phyloP scores from a whole-genome alignment of 345 rosid species.

The Melaleuca alternifolia region DNA sequence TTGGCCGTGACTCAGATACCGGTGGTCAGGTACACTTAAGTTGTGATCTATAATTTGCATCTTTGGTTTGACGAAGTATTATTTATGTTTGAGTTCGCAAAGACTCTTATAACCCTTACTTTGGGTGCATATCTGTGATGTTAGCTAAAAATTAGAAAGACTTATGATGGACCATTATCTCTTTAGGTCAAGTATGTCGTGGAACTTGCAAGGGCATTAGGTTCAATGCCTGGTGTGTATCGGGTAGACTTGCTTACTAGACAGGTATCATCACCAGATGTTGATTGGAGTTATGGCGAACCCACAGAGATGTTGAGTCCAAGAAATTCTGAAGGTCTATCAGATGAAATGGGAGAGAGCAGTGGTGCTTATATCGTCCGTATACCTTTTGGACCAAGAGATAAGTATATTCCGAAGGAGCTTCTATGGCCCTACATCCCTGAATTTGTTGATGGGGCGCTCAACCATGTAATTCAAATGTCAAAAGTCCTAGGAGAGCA shows the following conservation, averaged over 20 bases:
- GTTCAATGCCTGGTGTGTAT: constrained; percentile 49
- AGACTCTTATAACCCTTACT: background rate
- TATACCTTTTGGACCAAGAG: constrained; percentile 94
- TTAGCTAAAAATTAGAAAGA: background rate
- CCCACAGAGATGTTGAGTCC: constrained; percentile 91
- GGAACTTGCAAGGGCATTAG: constrained; percentile 51
- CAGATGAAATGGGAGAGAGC: constrained; percentile 93
- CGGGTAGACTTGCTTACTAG: constrained; percentile 48
- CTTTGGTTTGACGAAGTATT: background rate
- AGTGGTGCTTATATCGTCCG: constrained; percentile 91
- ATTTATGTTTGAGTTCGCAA: background rate
- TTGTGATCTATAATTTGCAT: background rate
- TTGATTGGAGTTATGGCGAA: constrained; percentile 90
- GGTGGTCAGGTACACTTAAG: constrained; percentile 13
- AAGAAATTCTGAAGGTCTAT: constrained; percentile 50
- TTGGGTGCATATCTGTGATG: background rate
- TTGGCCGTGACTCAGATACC: constrained; percentile 41
- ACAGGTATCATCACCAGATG: constrained; percentile 39
- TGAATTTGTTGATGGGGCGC: constrained; percentile 98
- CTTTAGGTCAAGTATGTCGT: constrained; percentile 42
- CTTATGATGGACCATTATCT: background rate
- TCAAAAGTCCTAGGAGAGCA: constrained; percentile 95
- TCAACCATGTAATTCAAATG: constrained; percentile 87
- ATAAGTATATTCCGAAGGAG: constrained; percentile 80
- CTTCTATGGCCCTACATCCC: constrained; percentile 92